Base-by-base conservation (phyloP, 2,329 filamentous ascomycete genomes). In the Fusarium sacchari region DNA sequence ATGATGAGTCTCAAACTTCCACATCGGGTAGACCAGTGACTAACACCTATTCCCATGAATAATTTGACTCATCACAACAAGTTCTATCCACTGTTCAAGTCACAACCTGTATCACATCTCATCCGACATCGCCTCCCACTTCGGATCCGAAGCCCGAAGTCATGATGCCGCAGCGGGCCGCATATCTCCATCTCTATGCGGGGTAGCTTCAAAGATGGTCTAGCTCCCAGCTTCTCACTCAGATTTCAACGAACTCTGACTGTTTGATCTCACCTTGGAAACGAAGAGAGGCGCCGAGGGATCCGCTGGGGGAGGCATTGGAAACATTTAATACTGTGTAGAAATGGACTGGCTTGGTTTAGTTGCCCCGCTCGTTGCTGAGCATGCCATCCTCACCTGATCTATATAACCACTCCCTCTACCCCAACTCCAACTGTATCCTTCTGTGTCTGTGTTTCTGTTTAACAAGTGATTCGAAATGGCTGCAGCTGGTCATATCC, bases 401-500 rank as follows among this genome's bases (percentile, higher is more conserved):
- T 56, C 55, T 39, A 44, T 50, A 55, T 60, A 67, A 71, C 37
- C 10, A 17, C 36, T 30, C 26, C 26, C 4, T 42, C 22, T 28
- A 40, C 49, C 36, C 50, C 50, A n/a, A 53, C n/a, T 52, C 49
- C 49, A 52, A 22, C 24, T 17, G 7, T 14, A 11, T 28, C 15
- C 59, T 30, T 50, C 6, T 24, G 61, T 28, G 9, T 24, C 18
- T 37, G n/a, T n/a, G 7, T 17, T 22, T n/a, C 1, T 18, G 22
- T 49, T 3, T 3, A n/a, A n/a, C n/a, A n/a, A 18, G 39, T 55
- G 50, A 42, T 20, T 20, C 49, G 64, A 11, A 59, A 74, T 74
- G 72, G 64, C 60, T 37, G 43, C 72, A 60, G 68, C 64, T 47
- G 72, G 78, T 57, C 79, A 79, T 37, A 86, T 90, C 76, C 86